Evolutionary conservation across 2,329 filamentous ascomycete species (phyloP).

Genomic region (Trichoderma sp.): DNA sequence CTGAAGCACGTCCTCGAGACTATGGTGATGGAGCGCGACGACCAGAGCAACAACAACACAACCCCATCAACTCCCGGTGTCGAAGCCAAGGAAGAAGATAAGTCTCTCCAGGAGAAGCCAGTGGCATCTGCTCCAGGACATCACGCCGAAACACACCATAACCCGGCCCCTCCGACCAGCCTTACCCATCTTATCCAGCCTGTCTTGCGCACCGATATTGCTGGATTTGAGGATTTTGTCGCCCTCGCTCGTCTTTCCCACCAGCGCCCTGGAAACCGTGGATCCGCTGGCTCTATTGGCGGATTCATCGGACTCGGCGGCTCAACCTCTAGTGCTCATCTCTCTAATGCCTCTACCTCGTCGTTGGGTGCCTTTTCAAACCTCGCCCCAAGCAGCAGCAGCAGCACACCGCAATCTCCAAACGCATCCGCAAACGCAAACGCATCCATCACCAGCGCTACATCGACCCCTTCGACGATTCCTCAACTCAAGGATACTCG

Average conservation of each 20-base stretch:
- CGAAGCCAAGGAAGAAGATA: conserved; percentile 54
- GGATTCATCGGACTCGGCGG: conserved; percentile 48
- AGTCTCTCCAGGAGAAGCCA: conserved; percentile 30
- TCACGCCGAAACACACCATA: conserved; percentile 41
- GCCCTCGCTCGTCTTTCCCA: conserved; percentile 69
- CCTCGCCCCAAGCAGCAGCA: conserved; percentile 50
- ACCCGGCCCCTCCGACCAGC: conserved; percentile 62
- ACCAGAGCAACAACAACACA: conserved; percentile 63
- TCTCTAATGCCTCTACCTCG: conserved; percentile 59
- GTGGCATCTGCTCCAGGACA: conserved; percentile 29
- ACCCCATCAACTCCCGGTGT: conserved; percentile 80
- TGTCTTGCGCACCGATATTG: conserved; percentile 77
- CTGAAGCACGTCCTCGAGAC: conserved; percentile 91
- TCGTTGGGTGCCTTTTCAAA: conserved; percentile 52
- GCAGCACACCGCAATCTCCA: conserved; percentile 58
- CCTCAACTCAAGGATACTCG: conserved; percentile 81
- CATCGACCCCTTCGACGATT: conserved; percentile 41
- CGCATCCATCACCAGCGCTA: conserved; percentile 50
- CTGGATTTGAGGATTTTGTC: conserved; percentile 81
- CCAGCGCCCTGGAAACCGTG: conserved; percentile 60
- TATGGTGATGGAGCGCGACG: conserved; percentile 72
- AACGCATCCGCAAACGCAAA: conserved; percentile 42
- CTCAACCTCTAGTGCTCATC: conserved; percentile 46
- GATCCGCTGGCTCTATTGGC: conserved; percentile 66
- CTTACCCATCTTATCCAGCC: conserved; percentile 82